These are phyloP conservation scores for Stachybotrys elegans DNA, from an alignment of 2,329 filamentous ascomycete genomes.

Conservation along the genomic window DNA sequence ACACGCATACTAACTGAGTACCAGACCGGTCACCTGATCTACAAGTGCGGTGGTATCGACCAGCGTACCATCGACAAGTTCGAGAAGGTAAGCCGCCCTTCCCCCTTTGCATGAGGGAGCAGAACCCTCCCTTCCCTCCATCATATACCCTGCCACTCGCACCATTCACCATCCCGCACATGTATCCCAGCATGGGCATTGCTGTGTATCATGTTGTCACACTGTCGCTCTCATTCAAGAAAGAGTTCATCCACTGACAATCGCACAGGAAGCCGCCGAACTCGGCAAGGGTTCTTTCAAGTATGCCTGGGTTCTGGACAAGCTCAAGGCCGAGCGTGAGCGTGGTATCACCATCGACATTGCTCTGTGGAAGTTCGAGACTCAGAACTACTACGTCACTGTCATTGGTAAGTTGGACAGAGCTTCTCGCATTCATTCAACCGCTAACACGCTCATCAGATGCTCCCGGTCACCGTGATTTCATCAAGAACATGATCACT, in stretches of 20 bases:
- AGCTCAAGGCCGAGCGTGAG: slow-evolving; percentile 99
- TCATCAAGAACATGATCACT: slow-evolving; percentile 99
- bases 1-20: slow-evolving; percentile 11
- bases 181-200: too few relatives aligned
- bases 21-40: slow-evolving; percentile 87
- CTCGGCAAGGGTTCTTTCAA: slow-evolving; percentile 99
- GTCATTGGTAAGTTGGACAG: slow-evolving; percentile 71
- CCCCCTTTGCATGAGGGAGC: slow-evolving; percentile 7
- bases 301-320: slow-evolving; percentile 99
- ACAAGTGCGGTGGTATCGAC: slow-evolving; percentile 99
- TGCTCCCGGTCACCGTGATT: slow-evolving; percentile 99
- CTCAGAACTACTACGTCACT: slow-evolving; percentile 94
- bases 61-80: slow-evolving; percentile 99
- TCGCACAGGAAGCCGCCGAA: slow-evolving; percentile 88
- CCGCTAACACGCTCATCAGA: slow-evolving; percentile 47
- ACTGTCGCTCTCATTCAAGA: neutral
- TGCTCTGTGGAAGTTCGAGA: slow-evolving; percentile 99
- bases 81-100: slow-evolving; percentile 78
- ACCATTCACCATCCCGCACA: slow-evolving; percentile 9
- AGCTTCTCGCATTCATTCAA: neutral
- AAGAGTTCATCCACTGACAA: neutral
- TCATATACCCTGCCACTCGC: slow-evolving; percentile 14
- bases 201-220: too few relatives aligned
- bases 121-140: slow-evolving; percentile 5
- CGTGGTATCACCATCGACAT: slow-evolving; percentile 99